Conservation (phyloP, 768 basidiomycete species). For the Rhizopogon vesiculosus region DNA sequence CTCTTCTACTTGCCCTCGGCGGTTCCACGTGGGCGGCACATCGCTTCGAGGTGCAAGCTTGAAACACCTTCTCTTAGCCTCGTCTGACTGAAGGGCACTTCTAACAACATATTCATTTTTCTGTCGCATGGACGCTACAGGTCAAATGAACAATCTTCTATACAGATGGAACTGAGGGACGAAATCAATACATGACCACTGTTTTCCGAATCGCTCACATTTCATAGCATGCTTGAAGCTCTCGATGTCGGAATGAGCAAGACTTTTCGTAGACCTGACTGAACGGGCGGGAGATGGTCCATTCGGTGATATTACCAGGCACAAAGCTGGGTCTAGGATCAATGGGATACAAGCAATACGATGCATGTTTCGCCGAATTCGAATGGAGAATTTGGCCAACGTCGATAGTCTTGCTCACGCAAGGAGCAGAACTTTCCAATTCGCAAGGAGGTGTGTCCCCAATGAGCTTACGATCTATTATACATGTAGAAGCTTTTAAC, state of each 20-base stretch:
- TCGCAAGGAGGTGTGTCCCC: neutral
- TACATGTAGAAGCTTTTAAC: neutral
- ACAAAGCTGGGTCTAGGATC: neutral
- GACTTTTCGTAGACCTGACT: neutral
- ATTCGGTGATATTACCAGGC: neutral
- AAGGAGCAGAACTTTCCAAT: neutral
- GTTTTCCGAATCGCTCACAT: constrained; percentile 45
- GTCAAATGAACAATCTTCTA: constrained; percentile 92
- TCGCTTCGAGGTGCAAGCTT: constrained; percentile 57
- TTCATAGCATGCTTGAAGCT: constrained; percentile 85
- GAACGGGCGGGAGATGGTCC: constrained; percentile 1
- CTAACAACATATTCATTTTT: constrained; percentile 92
- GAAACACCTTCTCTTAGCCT: constrained; percentile 60
- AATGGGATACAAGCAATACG: neutral
- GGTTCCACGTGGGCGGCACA: constrained; percentile 78
- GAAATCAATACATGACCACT: constrained; percentile 7
- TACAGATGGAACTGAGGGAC: constrained; percentile 62
- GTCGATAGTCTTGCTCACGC: neutral
- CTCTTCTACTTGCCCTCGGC: constrained; percentile 71
- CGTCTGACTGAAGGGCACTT: constrained; percentile 64
- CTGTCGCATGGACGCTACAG: constrained; percentile 88
- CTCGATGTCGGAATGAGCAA: neutral
- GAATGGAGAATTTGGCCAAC: neutral
- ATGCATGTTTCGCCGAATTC: constrained; percentile 5
- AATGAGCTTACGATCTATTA: neutral